A percentile compares a stretch with the other conserved stretches of the same genome.
These are phyloP conservation scores for Macrolepiota fuliginosa DNA, from an alignment of 768 basidiomycete species.

Conservation along the genomic window DNA sequence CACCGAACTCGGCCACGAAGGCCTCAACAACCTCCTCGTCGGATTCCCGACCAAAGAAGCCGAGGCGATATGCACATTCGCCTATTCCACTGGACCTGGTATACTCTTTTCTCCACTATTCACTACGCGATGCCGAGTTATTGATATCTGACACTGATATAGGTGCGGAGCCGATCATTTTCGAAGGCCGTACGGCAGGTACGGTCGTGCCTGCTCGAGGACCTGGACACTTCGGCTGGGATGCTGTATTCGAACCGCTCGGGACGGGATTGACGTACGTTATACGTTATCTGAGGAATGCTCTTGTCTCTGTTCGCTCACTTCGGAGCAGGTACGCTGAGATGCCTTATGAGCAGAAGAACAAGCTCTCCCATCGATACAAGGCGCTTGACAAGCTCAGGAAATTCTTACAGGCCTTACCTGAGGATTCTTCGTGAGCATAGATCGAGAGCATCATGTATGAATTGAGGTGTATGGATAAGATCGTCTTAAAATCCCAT, in stretches of 20 bases:
- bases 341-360: constrained; percentile 68
- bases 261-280: constrained; percentile 76
- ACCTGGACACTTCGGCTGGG: constrained; percentile 83
- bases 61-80: constrained; percentile 93
- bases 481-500: not conserved
- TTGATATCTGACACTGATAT: not conserved
- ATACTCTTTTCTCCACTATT: not conserved
- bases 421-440: not conserved
- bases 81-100: constrained; percentile 85
- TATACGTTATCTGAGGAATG: not conserved
- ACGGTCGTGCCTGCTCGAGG: constrained; percentile 87
- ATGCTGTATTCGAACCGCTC: constrained; percentile 79
- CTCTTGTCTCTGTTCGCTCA: not conserved
- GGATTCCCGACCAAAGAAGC: constrained; percentile 78
- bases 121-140: not conserved
- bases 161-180: constrained; percentile 66
- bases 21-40: constrained; percentile 80
- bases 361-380: constrained; percentile 70
- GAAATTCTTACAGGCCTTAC: constrained; percentile 37
- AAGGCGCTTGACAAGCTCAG: constrained; percentile 70
- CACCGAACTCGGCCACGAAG: constrained; percentile 79
- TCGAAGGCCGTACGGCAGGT: constrained; percentile 86
- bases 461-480: not conserved
- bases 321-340: constrained; percentile 61
- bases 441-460: not conserved